Base-by-base conservation (phyloP, 768 basidiomycete species). In the Psilocybe sp. region DNA sequence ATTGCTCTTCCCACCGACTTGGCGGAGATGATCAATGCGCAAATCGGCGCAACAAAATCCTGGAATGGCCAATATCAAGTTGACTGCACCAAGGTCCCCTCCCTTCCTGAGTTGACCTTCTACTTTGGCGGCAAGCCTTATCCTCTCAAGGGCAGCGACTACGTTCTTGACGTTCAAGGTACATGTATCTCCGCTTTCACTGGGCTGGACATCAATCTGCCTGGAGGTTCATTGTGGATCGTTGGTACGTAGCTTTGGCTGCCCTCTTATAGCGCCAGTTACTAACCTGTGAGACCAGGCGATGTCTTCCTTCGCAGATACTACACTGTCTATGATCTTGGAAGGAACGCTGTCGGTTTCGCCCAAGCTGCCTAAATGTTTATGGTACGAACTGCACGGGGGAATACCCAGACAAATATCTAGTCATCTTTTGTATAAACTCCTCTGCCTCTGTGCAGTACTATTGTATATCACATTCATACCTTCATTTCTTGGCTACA, bases 21-120 rank as follows among this genome's bases (percentile, higher is more conserved):
- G 47, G 95, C 97, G 46, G 97, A 99, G 76, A 92, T 99, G 92
- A 75, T 99, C 61, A 98, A 99, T 71, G 75, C 87, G 31, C 85
- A 89, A 67, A 97, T 99, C 46, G 97, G 97, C 51, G 96, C 96
- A 12, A 89, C 81, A 72, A 92, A 87, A 64, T 82, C 86, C 1
- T 98, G 95, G 95, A 97, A 89, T 64, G 97, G 96, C 36, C 96
- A 98, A 69, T 97, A 96, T 64, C 83, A 82, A 19, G 76, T 99
- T 53, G 91, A 94, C 56, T 98, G 97, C 67, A 71, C 81, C 52
- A 92, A 81, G 63, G 86, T 98, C 54, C 75, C 90, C n/a, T 65
- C 62, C 20, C 81, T 99, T 35, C 97, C 97, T 9, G 85, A 89
- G 2, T 76, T 99, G 47, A 70, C 87, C 9, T 87, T 99, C 77